Base-by-base conservation (phyloP, 495 filamentous ascomycete species). In the Aspergillus ostianus region DNA sequence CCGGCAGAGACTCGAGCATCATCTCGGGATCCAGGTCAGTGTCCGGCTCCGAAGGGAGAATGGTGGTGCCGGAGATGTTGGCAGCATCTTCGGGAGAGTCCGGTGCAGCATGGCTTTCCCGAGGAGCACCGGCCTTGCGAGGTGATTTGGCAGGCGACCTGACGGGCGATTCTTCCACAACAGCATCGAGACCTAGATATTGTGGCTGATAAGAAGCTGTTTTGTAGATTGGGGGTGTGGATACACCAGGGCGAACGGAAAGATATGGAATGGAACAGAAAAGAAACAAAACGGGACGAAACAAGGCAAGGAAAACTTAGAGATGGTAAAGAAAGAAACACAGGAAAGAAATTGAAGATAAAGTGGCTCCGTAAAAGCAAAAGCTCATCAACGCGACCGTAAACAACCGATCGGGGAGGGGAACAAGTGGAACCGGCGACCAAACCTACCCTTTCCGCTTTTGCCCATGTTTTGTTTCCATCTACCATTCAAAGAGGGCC, bases 51-150 rank as follows among this genome's bases (percentile, higher is more conserved):
- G 67, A 67, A 0, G 65, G 64, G 4, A 73, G 46, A 47, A 77
- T 62, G 0, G 77, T 80, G 2, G 74, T 75, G 15, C 77, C 77
- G 18, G 77, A 76, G 41, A 78, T 70, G 50, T 80, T 75, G 56
- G 53, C 64, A 26, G 66, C 64, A 46, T 71, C 75, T 36, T 78
- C 74, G 0, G 71, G 70, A 9, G 72, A 72, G 19, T 73, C 71
- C 7, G 62, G 67, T 1, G 72, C 57, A 17, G 59, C 47, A 12
- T 58, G 51, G 46, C 46, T 60, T 48, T n/a, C 53, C 27, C 54
- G 36, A 17, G 47, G 58, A 47, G 26, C 32, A 23, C 21, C 26
- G 12, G 51, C 23, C 23, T 55, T 61, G n/a, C 45, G 59, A 5
- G 56, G 57, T 2, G 63, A 56, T 29, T 48, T 55, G 4, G 53